Base-by-base conservation (phyloP, 169 alveolate species). In the Plasmodium gonderi region DNA sequence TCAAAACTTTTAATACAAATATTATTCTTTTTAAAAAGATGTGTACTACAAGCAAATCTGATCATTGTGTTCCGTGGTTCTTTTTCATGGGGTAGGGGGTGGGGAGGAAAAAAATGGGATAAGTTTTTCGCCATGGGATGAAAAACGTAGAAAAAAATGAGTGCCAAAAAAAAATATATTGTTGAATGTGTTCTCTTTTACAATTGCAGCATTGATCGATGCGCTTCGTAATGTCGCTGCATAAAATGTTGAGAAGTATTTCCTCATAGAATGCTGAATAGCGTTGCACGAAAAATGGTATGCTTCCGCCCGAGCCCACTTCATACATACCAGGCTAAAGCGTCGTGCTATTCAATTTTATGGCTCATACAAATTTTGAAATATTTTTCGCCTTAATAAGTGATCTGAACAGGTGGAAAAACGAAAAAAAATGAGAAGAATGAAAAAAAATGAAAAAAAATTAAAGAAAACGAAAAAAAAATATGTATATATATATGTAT, bases 341-440 rank as follows among this genome's bases (percentile, higher is more conserved):
- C 26, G 47, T 20, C n/a, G 33, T 17, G 45, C 31, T 2, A 14
- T 26, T 40, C 40, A 17, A n/a, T 20, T 12, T 45, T 74, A 83
- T 29, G 74, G 67, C 76, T 31, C 64, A 60, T 31, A 60, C 72
- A 83, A 54, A 76, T 76, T 44, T 60, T 83, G 92, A 83, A 72
- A 83, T 45, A 29, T 31, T 72, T 83, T 83, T 83, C 92, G 51
- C 65, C 92, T 83, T 36, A 83, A 31, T 49, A 83, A 76, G 20
- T 83, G 92, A 83, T 83, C 92, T 83, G 42, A 33, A 76, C 23
- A 76, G 60, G n/a, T 38, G 40, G 8, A 51, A 78, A 78, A 51
- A 29, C 44, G 33, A 80, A 40, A 42, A 20, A 64, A 65, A 80
- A 80, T 1, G n/a, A 31, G 14, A 45, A 45, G 29, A 78, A 78